These are phyloP conservation scores for Fragaria iinumae DNA, from an alignment of 306 rosid genomes.

Conservation along the genomic window DNA sequence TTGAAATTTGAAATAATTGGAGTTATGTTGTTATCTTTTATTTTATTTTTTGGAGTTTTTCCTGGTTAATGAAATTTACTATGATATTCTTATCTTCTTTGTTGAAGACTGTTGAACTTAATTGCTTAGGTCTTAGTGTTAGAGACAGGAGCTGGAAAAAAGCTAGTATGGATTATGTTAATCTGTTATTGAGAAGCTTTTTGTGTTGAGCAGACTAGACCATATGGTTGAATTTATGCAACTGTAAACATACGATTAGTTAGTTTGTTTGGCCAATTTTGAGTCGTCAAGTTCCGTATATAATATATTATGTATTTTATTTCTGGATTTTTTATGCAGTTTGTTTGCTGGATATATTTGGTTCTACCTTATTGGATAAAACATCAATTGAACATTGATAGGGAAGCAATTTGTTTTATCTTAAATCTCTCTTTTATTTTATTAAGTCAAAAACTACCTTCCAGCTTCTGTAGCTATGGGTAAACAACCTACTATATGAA, in stretches of 20 bases:
- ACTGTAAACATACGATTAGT: not conserved
- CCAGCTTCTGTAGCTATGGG: not conserved
- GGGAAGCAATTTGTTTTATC: not conserved
- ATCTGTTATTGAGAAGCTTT: not conserved
- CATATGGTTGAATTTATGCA: not conserved
- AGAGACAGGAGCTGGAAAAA: not conserved
- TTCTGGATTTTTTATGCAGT: too few relatives aligned
- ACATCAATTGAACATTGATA: not conserved
- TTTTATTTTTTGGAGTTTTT: not conserved
- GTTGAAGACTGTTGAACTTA: not conserved
- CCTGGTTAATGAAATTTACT: not conserved
- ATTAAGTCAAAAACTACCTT: not conserved
- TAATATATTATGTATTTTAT: not conserved
- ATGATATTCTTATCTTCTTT: not conserved
- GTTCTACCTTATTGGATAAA: not conserved
- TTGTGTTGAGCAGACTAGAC: not conserved
- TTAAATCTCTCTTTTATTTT: conserved; percentile 2
- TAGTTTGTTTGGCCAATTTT: not conserved
- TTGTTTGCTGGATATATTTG: not conserved
- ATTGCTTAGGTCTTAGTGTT: not conserved
- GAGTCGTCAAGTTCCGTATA: not conserved
- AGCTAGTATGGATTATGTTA: not conserved
- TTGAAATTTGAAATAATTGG: conserved; percentile 9
- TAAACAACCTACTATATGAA: not conserved
- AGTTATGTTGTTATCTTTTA: not conserved